Evolutionary conservation across 1,139 yeast genomes (phyloP), one percentile per base, ranked within the genome.

Genomic region (Yamadazyma spencermartinsiae): DNA sequence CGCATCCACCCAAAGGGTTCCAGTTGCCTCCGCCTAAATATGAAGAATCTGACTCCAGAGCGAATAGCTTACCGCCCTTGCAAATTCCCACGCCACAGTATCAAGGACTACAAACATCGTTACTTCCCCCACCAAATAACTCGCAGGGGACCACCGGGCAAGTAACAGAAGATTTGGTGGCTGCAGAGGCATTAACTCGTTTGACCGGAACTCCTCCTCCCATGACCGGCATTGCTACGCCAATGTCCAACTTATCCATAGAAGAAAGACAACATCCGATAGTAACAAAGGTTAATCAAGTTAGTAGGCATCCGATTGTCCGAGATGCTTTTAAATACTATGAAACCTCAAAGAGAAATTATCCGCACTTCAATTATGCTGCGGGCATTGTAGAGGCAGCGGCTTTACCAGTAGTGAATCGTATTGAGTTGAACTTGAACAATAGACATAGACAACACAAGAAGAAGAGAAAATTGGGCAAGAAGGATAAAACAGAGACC

Each of bases 341-440:
- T 56, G 82, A 80, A 50, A 61, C 68, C 21, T 71, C 80, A 28
- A 80, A 79, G 50, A 51, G 74, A 36, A 73, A 72, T 40, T 74
- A 72, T 43, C 76, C 80, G 3, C 77, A 82, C 5, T 79, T 82
- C 54, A 78, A 76, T 52, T 80, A 79, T 54, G 84, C 86, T 27
- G 86, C 86, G 2, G 86, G 76, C 33, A 74, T 78, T 45, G 77
- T 82, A 23, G 87, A 82, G 54, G 70, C 75, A 41, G 84, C 82
- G 1, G 81, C 85, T 3, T 56, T 71, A 26, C 84, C 83, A 1
- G 74, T 79, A 36, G 82, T 78, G 12, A 70, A 60, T 44, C 72
- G 68, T 38, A 70, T 75, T 34, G 81, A 75, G 49, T 70, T 62
- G 34, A 74, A 69, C 43, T 61, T 69, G 41, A 71, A 70, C 46